These are phyloP conservation scores for Zelonia costaricensis DNA, from an alignment of 208 protist species.

Conservation along the genomic window DNA sequence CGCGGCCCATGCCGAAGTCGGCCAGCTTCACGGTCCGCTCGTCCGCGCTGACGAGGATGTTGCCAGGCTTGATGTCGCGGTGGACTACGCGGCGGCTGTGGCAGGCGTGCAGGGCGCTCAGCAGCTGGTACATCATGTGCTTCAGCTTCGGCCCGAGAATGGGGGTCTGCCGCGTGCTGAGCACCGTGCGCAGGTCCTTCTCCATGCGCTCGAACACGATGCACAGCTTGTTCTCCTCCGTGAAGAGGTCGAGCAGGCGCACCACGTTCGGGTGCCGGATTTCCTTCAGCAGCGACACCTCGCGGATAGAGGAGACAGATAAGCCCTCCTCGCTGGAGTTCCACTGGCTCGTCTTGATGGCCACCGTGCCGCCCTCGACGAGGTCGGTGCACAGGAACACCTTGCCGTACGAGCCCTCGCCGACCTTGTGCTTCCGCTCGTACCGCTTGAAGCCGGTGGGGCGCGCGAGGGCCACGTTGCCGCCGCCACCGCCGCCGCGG, in stretches of 20 bases:
- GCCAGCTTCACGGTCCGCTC: conserved; percentile 85
- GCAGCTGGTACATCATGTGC: conserved; percentile 79
- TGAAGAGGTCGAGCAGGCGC: conserved; percentile 94
- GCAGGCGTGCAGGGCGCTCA: conserved; percentile 81
- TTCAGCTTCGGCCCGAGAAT: conserved; percentile 64
- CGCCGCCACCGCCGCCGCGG: neutral
- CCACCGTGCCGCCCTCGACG: conserved; percentile 62
- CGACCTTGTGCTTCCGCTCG: conserved; percentile 93
- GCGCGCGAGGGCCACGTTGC: neutral
- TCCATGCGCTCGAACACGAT: conserved; percentile 98
- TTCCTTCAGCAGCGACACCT: conserved; percentile 92
- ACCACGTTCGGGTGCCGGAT: conserved; percentile 92
- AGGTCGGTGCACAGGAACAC: conserved; percentile 95
- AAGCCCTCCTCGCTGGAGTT: conserved; percentile 86
- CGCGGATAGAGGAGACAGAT: conserved; percentile 90
- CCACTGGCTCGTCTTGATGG: conserved; percentile 83
- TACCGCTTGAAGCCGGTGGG: conserved; percentile 62
- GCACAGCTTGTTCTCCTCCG: conserved; percentile 91
- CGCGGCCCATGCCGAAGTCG: conserved; percentile 90
- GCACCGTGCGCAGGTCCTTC: conserved; percentile 95
- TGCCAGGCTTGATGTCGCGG: conserved; percentile 92
- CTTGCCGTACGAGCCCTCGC: conserved; percentile 97
- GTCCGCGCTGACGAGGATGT: conserved; percentile 82
- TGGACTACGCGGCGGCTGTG: conserved; percentile 89
- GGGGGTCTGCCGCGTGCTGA: conserved; percentile 78